Evolutionary conservation across 1,284 basidiomycete species (phyloP), one percentile per base, ranked within the genome.

Genomic region (Fomitopsis betulina): DNA sequence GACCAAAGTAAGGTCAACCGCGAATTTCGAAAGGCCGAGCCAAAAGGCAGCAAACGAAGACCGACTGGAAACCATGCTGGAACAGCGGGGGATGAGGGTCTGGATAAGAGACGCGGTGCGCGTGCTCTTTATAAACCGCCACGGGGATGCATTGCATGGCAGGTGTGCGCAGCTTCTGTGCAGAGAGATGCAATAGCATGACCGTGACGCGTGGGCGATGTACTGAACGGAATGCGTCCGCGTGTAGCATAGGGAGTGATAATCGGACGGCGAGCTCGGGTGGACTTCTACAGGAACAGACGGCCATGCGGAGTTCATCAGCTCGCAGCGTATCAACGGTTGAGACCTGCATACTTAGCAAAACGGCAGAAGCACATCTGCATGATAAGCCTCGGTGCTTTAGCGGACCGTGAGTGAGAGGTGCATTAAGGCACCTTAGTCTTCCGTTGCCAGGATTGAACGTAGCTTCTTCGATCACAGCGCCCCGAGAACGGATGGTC

Each of bases 21-120:
- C 43, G 15, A 57, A 21, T 30, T 50, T 23, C 45, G 49, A 55
- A 27, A 52, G 21, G 56, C 59, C 56, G 52, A 57, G 56, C 32
- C 43, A 53, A 27, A 52, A 52, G 54, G 58, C 47, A n/a, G n/a
- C 35, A 51, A 55, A 61, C 33, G 47, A 54, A 43, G 54, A 49
- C 54, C 54, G 35, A 42, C 50, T 47, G 30, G 42, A 45, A 45
- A 56, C 33, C 56, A 61, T 61, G 43, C 39, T 55, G 39, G 39
- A 37, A 32, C 23, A 51, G 33, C 53, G 57, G 35, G 57, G 42
- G 54, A 40, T 45, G 49, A 33, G 45, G 58, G 39, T 32, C 32
- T 53, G 51, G 37, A 37, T 13, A 32, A 25, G 53, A 32, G 47
- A 45, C 45, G 38, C 33, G 13, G 23, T 32, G 30, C 43, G 25